Conservation (phyloP, 2,329 filamentous ascomycete genomes). For the Diaporthe caulivora region DNA sequence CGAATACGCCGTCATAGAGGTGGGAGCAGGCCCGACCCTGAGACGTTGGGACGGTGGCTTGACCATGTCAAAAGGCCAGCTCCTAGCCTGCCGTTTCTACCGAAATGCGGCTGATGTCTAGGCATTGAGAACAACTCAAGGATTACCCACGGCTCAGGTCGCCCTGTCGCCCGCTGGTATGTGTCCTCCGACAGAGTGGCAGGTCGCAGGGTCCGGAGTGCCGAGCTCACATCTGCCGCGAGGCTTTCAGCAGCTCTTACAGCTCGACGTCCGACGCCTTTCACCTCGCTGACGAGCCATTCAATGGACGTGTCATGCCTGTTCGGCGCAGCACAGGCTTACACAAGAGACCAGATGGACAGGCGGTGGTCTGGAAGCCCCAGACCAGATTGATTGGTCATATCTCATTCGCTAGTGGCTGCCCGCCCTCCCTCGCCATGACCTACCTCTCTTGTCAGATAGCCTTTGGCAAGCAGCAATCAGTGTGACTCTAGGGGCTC, state of each 20-base stretch:
- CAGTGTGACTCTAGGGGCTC: neutral
- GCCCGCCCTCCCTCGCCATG: constrained; percentile 24
- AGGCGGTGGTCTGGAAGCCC: neutral
- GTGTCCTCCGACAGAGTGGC: constrained; percentile 2
- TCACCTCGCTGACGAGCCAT: constrained; percentile 8
- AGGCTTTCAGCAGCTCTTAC: constrained; percentile 11
- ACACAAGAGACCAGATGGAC: constrained; percentile 8
- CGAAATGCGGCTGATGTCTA: constrained; percentile 35
- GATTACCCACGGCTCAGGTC: constrained; percentile 8
- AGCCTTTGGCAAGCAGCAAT: constrained; percentile 10
- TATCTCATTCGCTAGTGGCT: constrained; percentile 12
- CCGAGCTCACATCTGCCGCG: constrained; percentile 25
- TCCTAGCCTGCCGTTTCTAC: constrained; percentile 28
- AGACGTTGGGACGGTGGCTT: neutral
- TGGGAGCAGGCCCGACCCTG: constrained; percentile 13
- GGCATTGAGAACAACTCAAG: constrained; percentile 25
- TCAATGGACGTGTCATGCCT: neutral
- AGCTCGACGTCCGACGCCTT: constrained; percentile 17
- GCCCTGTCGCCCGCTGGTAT: neutral
- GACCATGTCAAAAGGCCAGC: constrained; percentile 14
- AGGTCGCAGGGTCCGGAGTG: neutral
- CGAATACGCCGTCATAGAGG: constrained; percentile 22
- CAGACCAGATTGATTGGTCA: neutral
- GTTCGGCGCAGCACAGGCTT: constrained; percentile 3
- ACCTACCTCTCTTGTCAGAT: constrained; percentile 3